Evolutionary conservation across 306 rosid species (phyloP), one percentile per base, ranked within the genome.

Genomic region (Vigna radiata): DNA sequence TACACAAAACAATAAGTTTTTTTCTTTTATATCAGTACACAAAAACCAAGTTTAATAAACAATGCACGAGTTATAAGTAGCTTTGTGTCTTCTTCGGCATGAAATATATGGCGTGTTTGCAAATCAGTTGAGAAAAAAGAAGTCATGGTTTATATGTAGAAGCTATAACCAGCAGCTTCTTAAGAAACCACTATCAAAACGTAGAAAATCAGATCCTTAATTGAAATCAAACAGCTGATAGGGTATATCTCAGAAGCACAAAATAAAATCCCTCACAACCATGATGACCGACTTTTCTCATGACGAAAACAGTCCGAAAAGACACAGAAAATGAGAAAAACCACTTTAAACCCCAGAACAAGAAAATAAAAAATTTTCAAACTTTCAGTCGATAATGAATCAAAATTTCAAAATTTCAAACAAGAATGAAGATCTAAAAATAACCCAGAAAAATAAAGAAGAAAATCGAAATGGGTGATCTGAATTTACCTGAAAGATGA

Each of bases 401-500:
- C 18, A 15, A 62, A 17, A 2, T 50, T 19, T 16, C 1, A 27
- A 43, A 44, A 6, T 50, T 27, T 29, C 16, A 67, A 59, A 8
- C 59, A 61, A 16, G 18, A 83, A 46, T 2, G 19, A 18, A 46
- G 44, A 83, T 17, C 16, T 3, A 27, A 69, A 39, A 31, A 37
- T 4, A 21, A 53, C 2, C 3, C 6, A 41, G 10, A 49, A 39
- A 46, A 49, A 66, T 2, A 12, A 11, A 70, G 17, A 66, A 68
- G 53, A 23, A 25, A 54, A 63, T 7, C 12, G 21, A 75, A 0
- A 69, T 17, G 46, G 16, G 41, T 8, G 21, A 27, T 29, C 44
- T 61, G 1, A 13, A 36, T 29, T 31, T 79, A 75, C 87, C 84
- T 68, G 25, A 0, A 0, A 39, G 52, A 54, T 13, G 58, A 29